Evolutionary conservation across 129 eudicot genomes (phyloP).

Genomic region (Chrysanthemum seticuspe): DNA sequence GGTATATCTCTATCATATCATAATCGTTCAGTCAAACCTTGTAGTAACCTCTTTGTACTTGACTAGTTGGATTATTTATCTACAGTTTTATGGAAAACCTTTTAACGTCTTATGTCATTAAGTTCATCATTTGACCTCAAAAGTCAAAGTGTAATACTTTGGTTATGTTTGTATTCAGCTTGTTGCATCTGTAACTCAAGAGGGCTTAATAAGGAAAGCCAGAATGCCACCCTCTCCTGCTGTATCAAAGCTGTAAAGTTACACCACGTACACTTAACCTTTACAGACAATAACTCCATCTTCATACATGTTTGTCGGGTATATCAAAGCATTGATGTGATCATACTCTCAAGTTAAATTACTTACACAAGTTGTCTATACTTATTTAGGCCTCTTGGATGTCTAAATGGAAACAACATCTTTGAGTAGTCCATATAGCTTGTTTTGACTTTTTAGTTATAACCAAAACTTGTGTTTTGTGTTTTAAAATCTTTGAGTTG

Average conservation of each 20-base stretch:
- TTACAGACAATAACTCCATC: neutral
- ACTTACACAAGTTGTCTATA: neutral
- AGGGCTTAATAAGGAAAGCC: conserved; percentile 69
- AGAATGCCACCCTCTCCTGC: conserved; percentile 37
- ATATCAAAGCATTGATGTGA: neutral
- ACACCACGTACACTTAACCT: neutral
- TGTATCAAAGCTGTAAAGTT: conserved; percentile 56
- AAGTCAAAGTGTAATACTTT: conserved; percentile 5
- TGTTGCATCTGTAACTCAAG: conserved; percentile 80
- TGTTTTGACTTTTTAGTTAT: no score
- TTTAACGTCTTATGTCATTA: neutral
- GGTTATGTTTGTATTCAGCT: conserved; percentile 54
- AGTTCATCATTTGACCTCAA: neutral
- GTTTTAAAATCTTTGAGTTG: no score
- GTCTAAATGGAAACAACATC: neutral
- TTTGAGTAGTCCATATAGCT: neutral
- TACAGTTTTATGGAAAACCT: neutral
- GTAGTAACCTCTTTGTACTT: neutral
- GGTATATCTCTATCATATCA: conserved; percentile 41
- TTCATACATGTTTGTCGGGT: neutral
- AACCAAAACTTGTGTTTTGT: no score
- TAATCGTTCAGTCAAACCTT: conserved; percentile 5
- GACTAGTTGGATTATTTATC: neutral
- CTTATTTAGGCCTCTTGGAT: neutral
- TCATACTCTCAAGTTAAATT: conserved; percentile 7